Conservation (phyloP, 1,284 basidiomycete species). For the Fistulinella staudtii region DNA sequence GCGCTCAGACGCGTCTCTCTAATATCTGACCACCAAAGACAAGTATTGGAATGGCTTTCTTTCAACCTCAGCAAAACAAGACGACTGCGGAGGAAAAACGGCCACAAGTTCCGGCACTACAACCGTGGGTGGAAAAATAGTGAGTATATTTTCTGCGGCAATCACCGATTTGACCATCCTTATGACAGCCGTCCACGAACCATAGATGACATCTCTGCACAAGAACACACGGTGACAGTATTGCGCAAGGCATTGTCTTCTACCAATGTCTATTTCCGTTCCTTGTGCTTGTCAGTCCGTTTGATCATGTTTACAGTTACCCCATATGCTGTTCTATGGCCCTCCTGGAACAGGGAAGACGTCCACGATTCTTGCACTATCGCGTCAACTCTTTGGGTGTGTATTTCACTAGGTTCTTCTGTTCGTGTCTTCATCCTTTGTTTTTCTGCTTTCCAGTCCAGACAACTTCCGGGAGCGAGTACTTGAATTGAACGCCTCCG, state of each 20-base stretch:
- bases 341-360: conserved; percentile 99
- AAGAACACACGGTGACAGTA: conserved; percentile 94
- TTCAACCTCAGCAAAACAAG: conserved; percentile 46
- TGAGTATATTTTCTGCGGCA: conserved; percentile 33
- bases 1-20: conserved; percentile 35
- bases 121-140: conserved; percentile 99
- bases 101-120: conserved; percentile 56
- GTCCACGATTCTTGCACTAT: conserved; percentile 93
- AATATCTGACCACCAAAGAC: background rate
- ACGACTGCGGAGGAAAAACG: conserved; percentile 40
- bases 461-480: conserved; percentile 94
- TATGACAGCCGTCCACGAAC: conserved; percentile 85
- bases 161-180: conserved; percentile 5
- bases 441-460: conserved; percentile 53
- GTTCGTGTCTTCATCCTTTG: background rate
- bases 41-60: conserved; percentile 52
- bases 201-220: conserved; percentile 95
- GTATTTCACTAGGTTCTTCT: conserved; percentile 17
- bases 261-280: conserved; percentile 67
- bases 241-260: conserved; percentile 88
- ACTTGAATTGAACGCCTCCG: conserved; percentile 98
- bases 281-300: background rate
- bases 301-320: conserved; percentile 60
- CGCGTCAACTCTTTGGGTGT: conserved; percentile 93
- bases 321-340: conserved; percentile 99